Conservation (phyloP, 768 basidiomycete species). For the Rhodotorula kratochvilovae region DNA sequence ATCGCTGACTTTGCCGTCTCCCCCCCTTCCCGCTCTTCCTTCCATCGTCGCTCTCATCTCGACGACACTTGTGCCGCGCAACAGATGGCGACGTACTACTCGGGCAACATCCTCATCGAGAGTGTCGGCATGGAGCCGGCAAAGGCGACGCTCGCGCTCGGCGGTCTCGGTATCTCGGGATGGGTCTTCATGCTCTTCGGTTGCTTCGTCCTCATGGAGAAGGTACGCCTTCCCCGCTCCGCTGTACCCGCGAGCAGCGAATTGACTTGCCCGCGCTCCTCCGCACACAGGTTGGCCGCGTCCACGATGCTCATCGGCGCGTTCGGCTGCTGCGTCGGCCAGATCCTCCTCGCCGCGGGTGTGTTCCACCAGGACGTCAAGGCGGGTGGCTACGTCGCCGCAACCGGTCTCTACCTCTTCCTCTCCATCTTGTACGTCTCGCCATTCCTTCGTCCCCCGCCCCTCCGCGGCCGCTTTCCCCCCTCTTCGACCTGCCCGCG, state of each 20-base stretch:
- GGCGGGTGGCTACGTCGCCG: slow-evolving; percentile 34
- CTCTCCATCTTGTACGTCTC: slow-evolving; percentile 12
- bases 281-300: slow-evolving; percentile 26
- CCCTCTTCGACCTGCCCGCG: background rate
- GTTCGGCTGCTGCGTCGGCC: slow-evolving; percentile 18
- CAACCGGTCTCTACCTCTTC: slow-evolving; percentile 31
- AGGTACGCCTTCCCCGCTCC: background rate
- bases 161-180: slow-evolving; percentile 33
- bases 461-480: no score
- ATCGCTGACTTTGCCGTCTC: no score
- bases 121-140: slow-evolving; percentile 13
- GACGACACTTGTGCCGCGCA: no score
- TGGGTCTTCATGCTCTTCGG: slow-evolving; percentile 9
- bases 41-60: background rate
- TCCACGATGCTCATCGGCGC: slow-evolving; percentile 35
- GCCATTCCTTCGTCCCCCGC: no score
- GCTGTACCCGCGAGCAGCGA: no score
- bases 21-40: background rate
- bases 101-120: slow-evolving; percentile 28
- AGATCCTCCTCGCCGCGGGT: slow-evolving; percentile 32
- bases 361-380: slow-evolving; percentile 13
- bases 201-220: slow-evolving; percentile 40
- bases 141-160: slow-evolving; percentile 35
- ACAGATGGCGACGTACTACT: slow-evolving; percentile 36
- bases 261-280: no score